Base-by-base conservation (phyloP, 345 rosid genomes). In the Hibiscus syriacus region DNA sequence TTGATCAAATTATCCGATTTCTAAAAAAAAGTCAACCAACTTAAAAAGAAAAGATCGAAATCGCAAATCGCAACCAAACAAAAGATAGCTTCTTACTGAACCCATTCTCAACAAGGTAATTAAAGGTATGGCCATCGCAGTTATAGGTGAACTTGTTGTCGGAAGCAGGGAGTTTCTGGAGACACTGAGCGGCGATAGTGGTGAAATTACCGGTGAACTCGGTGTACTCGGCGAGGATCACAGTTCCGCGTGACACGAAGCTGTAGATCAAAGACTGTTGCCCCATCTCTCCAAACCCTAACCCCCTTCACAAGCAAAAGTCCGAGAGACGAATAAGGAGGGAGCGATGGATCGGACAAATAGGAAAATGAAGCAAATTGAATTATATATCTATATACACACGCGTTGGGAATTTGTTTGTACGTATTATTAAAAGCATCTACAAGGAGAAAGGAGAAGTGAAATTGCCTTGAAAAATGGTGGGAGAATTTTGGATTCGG, bases 141-240 rank as follows among this genome's bases (percentile, higher is more conserved):
- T 81, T 85, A 77, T 88, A 88, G 69, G 93, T 85, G 68, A 85
- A 87, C 80, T 79, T 83, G 80, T 88, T 88, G 80, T 81, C 82
- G 36, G 87, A 78, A 54, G 90, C 80, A 0, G 93, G 93, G 43
- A 88, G 90, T 73, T 88, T 88, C 75, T 85, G 84, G 72, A 88
- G 93, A 57, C 90, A 85, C 72, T 88, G 93, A 4, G 83, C 76
- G 46, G 90, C 93, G 74, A 87, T 73, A 72, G 84, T 71, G 19
- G 93, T 88, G 85, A 88, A 88, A 79, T 88, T 88, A 6, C 93
- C 93, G 26, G 85, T 85, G 82, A 85, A 88, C 72, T 88, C 90
- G 17, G 93, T 88, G 80, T 74, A 85, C 71, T 88, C 93, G 3
- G 82, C 82, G 60, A 88, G 88, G 59, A 88, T 78, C 74, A 84